A percentile compares a stretch with the other conserved stretches of the same genome.
These are phyloP conservation scores for Candida caryicola DNA, from an alignment of 805 yeast species.

Conservation along the genomic window DNA sequence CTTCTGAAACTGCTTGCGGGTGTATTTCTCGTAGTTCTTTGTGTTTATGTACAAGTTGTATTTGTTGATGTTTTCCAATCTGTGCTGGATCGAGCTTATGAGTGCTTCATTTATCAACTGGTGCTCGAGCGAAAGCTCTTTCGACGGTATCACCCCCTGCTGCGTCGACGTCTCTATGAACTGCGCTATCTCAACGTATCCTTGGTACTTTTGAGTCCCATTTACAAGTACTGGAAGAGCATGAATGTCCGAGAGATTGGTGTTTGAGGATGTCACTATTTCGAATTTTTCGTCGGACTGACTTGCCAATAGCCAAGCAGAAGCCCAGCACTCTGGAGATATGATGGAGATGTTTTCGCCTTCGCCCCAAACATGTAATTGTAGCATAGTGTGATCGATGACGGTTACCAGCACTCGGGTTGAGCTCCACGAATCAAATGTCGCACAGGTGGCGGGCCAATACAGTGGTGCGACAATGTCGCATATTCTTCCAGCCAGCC, in stretches of 20 bases:
- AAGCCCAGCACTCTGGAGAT: constrained; percentile 52
- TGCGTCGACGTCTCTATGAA: constrained; percentile 20
- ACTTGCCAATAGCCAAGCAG: constrained; percentile 38
- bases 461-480: too few relatives aligned
- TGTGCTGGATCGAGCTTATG: constrained; percentile 38
- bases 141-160: constrained; percentile 10
- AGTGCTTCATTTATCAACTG: constrained; percentile 45
- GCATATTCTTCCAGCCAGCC: too few relatives aligned
- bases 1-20: constrained; percentile 51
- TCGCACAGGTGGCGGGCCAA: too few relatives aligned
- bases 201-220: constrained; percentile 30
- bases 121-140: constrained; percentile 15
- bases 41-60: constrained; percentile 57
- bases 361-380: constrained; percentile 58
- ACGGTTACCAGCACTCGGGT: too few relatives aligned
- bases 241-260: constrained; percentile 49
- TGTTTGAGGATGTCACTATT: constrained; percentile 57
- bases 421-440: too few relatives aligned
- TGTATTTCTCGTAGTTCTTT: constrained; percentile 56
- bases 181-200: constrained; percentile 37
- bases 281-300: constrained; percentile 16
- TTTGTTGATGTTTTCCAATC: constrained; percentile 47
- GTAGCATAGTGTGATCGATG: constrained; percentile 18
- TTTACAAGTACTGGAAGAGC: constrained; percentile 48
- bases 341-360: constrained; percentile 38